A percentile compares a stretch with the other conserved stretches of the same genome.
These are phyloP conservation scores for Nissolia schottii DNA, from an alignment of 306 rosid genomes.

Conservation along the genomic window DNA sequence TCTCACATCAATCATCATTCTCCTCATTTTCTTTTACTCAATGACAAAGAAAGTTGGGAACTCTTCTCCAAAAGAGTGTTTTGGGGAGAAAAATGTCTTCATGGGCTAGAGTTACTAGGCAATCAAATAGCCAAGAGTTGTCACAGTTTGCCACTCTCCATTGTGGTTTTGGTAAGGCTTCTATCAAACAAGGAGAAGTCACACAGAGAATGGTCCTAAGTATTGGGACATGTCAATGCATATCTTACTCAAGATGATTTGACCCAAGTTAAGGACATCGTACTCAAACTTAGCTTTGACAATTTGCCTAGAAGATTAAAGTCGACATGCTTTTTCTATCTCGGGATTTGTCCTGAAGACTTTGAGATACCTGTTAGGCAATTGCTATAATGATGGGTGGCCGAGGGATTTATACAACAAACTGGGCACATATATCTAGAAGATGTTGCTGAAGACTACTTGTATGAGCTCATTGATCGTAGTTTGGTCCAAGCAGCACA, in stretches of 20 bases:
- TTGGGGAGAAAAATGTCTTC: neutral
- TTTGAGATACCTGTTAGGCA: neutral
- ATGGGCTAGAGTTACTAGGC: neutral
- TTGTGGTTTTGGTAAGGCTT: slow-evolving; percentile 15
- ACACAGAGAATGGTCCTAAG: slow-evolving; percentile 6
- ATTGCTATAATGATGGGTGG: slow-evolving; percentile 3
- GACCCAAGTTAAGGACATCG: slow-evolving; percentile 21
- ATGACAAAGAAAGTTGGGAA: slow-evolving; percentile 23
- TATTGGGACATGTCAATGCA: slow-evolving; percentile 1
- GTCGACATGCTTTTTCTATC: slow-evolving; percentile 24
- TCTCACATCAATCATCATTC: neutral
- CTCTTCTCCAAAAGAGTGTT: slow-evolving; percentile 23
- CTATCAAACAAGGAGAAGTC: slow-evolving; percentile 24
- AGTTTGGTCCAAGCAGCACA: slow-evolving; percentile 7
- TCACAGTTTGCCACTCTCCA: slow-evolving; percentile 16
- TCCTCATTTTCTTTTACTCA: slow-evolving; percentile 3
- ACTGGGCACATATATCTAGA: neutral
- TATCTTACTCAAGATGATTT: slow-evolving; percentile 11
- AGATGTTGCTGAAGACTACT: slow-evolving; percentile 22
- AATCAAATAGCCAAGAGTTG: slow-evolving; percentile 16
- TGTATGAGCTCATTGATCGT: slow-evolving; percentile 22
- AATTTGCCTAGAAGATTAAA: slow-evolving; percentile 7
- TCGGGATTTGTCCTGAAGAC: slow-evolving; percentile 22
- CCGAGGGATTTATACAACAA: slow-evolving; percentile 20
- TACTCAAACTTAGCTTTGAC: slow-evolving; percentile 24